Conservation (phyloP, 176 grass and related monocot species). For the Tuctoria greenei region DNA sequence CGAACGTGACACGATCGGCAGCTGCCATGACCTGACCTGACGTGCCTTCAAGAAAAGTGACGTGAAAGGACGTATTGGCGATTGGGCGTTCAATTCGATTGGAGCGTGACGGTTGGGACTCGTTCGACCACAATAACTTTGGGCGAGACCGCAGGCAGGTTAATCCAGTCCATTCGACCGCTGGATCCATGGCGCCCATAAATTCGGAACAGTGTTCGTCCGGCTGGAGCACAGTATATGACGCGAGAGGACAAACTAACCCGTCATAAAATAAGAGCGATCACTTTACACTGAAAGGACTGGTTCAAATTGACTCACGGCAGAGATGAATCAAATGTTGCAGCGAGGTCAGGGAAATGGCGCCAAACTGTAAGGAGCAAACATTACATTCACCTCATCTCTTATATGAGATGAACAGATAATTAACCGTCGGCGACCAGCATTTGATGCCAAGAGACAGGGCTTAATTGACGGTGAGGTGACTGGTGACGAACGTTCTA, state of each 20-base stretch:
- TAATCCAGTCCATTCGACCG: background rate
- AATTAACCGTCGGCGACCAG: too few species aligned
- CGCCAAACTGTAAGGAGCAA: too few species aligned
- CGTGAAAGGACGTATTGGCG: conserved; percentile 22
- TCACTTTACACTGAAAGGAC: background rate
- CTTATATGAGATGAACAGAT: too few species aligned
- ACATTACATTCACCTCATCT: too few species aligned
- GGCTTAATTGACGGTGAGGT: too few species aligned
- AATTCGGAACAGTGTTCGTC: conserved; percentile 2
- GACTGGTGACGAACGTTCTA: too few species aligned
- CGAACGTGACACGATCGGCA: background rate
- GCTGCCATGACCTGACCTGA: background rate
- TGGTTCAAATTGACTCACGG: background rate
- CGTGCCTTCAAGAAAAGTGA: background rate
- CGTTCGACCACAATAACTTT: background rate
- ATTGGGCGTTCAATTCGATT: background rate
- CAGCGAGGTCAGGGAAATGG: background rate
- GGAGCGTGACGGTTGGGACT: background rate
- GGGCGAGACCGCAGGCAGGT: background rate
- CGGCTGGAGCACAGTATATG: background rate
- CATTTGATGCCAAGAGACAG: too few species aligned
- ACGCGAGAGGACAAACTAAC: background rate
- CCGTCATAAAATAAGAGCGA: background rate
- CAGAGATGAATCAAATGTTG: background rate
- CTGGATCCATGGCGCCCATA: background rate